These are phyloP conservation scores for Aspergillus amoenus DNA, from an alignment of 2,329 filamentous ascomycete genomes.

Conservation along the genomic window DNA sequence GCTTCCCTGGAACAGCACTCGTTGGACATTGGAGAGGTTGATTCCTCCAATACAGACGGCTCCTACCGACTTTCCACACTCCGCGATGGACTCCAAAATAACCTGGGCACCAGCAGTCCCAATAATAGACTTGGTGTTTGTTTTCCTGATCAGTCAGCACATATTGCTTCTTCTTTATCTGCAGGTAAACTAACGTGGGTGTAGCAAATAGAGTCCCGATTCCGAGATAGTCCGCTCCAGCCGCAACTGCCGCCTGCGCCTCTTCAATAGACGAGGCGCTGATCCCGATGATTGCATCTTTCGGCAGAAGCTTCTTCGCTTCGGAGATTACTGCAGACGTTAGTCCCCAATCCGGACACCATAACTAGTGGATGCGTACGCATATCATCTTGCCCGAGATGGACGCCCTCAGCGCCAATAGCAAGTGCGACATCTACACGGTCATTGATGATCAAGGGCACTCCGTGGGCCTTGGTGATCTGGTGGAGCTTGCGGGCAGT, in stretches of 20 bases:
- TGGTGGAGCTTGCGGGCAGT: slow-evolving; percentile 70
- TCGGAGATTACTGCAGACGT: slow-evolving; percentile 53
- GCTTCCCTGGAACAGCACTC: slow-evolving; percentile 70
- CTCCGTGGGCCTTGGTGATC: slow-evolving; percentile 64
- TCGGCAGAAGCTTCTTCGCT: slow-evolving; percentile 72
- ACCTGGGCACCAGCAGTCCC: slow-evolving; percentile 68
- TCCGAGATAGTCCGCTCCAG: slow-evolving; percentile 86
- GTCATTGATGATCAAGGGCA: slow-evolving; percentile 91
- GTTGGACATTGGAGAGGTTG: slow-evolving; percentile 71
- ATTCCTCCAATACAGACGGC: slow-evolving; percentile 86
- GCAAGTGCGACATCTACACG: slow-evolving; percentile 85
- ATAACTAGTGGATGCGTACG: slow-evolving; percentile 45
- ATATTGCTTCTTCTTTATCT: background rate
- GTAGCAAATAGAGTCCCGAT: slow-evolving; percentile 89
- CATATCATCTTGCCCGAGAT: slow-evolving; percentile 94
- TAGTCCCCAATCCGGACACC: background rate
- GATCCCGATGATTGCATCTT: slow-evolving; percentile 80
- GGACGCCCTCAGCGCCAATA: slow-evolving; percentile 84
- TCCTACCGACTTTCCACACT: slow-evolving; percentile 41
- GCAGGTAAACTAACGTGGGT: slow-evolving; percentile 59
- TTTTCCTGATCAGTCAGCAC: slow-evolving; percentile 59
- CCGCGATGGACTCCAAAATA: slow-evolving; percentile 63
- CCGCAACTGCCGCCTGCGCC: slow-evolving; percentile 67
- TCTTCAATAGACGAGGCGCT: slow-evolving; percentile 76
- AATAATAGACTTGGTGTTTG: slow-evolving; percentile 79